Evolutionary conservation across 805 yeast genomes (phyloP).

Genomic region (Scheffersomyces lignosus): DNA sequence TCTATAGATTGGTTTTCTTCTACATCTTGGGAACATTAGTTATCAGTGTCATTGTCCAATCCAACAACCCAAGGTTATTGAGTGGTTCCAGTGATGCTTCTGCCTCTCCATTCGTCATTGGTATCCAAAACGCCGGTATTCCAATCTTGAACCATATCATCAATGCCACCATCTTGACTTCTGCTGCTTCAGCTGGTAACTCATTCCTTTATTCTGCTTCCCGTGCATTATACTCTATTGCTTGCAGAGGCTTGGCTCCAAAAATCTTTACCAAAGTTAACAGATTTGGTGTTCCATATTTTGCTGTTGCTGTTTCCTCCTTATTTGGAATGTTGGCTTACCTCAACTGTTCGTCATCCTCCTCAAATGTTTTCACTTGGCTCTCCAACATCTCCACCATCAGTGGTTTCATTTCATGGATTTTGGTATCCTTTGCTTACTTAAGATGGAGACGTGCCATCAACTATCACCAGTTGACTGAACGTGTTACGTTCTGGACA

Average conservation of each 20-base stretch:
- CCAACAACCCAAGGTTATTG: constrained; percentile 24
- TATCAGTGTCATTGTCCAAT: constrained; percentile 38
- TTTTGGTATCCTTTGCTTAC: constrained; percentile 52
- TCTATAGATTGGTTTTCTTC: constrained; percentile 48
- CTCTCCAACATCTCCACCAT: constrained; percentile 64
- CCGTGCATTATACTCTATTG: constrained; percentile 53
- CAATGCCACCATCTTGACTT: constrained; percentile 71
- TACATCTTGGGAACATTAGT: constrained; percentile 41
- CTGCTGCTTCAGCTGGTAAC: constrained; percentile 53
- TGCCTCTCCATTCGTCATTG: constrained; percentile 81
- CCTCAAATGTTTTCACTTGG: constrained; percentile 62
- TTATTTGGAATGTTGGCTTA: constrained; percentile 49
- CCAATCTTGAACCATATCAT: constrained; percentile 72
- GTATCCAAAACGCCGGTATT: constrained; percentile 69
- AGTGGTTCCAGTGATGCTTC: constrained; percentile 22
- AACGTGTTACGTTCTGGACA: constrained; percentile 60
- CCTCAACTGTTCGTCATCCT: constrained; percentile 53
- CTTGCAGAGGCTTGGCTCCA: constrained; percentile 58
- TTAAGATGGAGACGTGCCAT: constrained; percentile 68
- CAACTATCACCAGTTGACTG: constrained; percentile 48
- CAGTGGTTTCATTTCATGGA: constrained; percentile 68
- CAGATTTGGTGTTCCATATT: constrained; percentile 45
- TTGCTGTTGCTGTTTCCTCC: constrained; percentile 30
- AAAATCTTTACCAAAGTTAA: constrained; percentile 33
- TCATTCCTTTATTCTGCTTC: constrained; percentile 70